Conservation (phyloP, 2,329 filamentous ascomycete genomes). For the Ampelomyces quisqualis region DNA sequence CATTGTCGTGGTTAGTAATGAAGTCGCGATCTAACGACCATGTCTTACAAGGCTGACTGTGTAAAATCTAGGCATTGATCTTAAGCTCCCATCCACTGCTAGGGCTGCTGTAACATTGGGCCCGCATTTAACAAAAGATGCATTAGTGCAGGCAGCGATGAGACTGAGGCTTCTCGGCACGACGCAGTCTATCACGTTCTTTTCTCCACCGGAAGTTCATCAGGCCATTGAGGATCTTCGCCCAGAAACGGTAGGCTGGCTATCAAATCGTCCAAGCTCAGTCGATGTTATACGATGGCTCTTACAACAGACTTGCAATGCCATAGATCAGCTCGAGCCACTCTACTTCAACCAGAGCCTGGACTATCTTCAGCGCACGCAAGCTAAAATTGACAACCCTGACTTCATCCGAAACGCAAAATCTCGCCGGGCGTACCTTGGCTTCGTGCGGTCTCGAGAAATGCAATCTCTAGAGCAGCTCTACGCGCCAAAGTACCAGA, state of each 20-base stretch:
- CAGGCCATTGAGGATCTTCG: slow-evolving; percentile 55
- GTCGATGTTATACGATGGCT: slow-evolving; percentile 62
- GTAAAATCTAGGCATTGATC: slow-evolving; percentile 53
- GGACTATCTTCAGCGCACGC: slow-evolving; percentile 60
- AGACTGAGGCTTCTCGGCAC: slow-evolving; percentile 60
- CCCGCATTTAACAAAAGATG: slow-evolving; percentile 60
- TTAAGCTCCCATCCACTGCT: slow-evolving; percentile 55
- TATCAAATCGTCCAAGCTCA: slow-evolving; percentile 44
- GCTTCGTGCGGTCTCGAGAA: slow-evolving; percentile 54
- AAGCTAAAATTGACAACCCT: slow-evolving; percentile 50
- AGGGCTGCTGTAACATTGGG: slow-evolving; percentile 59
- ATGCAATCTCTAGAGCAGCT: slow-evolving; percentile 59
- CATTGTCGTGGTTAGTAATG: slow-evolving; percentile 51
- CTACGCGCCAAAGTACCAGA: slow-evolving; percentile 49
- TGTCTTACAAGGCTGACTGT: not conserved
- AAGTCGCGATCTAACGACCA: not conserved
- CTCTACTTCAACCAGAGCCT: slow-evolving; percentile 62
- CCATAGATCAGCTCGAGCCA: slow-evolving; percentile 59
- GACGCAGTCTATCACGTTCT: slow-evolving; percentile 57
- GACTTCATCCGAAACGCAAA: slow-evolving; percentile 43
- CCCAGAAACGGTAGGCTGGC: not conserved
- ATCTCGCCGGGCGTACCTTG: slow-evolving; percentile 46
- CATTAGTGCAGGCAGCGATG: slow-evolving; percentile 68
- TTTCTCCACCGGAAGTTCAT: slow-evolving; percentile 62
- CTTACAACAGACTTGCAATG: slow-evolving; percentile 62